These are phyloP conservation scores for Geotrichum klebahnii DNA, from an alignment of 1,139 yeast genomes.

Conservation along the genomic window DNA sequence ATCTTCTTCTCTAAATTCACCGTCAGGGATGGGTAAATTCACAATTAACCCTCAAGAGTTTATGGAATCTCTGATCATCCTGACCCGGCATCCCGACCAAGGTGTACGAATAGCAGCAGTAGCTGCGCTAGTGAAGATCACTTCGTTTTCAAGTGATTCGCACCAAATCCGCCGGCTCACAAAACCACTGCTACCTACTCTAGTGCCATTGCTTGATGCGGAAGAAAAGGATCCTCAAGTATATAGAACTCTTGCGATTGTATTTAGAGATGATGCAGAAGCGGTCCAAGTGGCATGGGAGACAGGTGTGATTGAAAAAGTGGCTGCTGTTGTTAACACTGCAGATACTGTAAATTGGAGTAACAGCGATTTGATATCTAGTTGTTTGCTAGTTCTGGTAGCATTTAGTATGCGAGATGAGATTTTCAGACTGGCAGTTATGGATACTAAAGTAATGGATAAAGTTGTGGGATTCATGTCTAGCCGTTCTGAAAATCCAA, in stretches of 20 bases:
- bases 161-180: slow-evolving; percentile 30
- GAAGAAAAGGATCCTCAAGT: slow-evolving; percentile 32
- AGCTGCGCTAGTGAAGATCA: slow-evolving; percentile 35
- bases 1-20: slow-evolving; percentile 7
- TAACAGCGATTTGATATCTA: slow-evolving; percentile 31
- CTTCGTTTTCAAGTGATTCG: slow-evolving; percentile 26
- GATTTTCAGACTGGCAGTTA: slow-evolving; percentile 34
- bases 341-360: slow-evolving; percentile 26
- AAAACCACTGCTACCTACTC: slow-evolving; percentile 36
- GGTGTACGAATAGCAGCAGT: slow-evolving; percentile 36
- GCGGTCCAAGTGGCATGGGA: slow-evolving; percentile 39
- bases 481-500: slow-evolving; percentile 22
- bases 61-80: slow-evolving; percentile 28
- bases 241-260: slow-evolving; percentile 32
- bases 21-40: slow-evolving; percentile 21
- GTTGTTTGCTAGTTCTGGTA: slow-evolving; percentile 36
- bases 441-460: slow-evolving; percentile 35
- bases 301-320: slow-evolving; percentile 35
- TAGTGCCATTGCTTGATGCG: slow-evolving; percentile 36
- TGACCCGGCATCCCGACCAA: slow-evolving; percentile 31
- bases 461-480: slow-evolving; percentile 33
- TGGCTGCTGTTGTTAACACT: slow-evolving; percentile 29
- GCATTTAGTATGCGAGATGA: slow-evolving; percentile 39
- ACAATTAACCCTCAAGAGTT: slow-evolving; percentile 24
- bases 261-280: slow-evolving; percentile 35